Conservation (phyloP, 495 filamentous ascomycete species). For the Daldinia loculata region DNA sequence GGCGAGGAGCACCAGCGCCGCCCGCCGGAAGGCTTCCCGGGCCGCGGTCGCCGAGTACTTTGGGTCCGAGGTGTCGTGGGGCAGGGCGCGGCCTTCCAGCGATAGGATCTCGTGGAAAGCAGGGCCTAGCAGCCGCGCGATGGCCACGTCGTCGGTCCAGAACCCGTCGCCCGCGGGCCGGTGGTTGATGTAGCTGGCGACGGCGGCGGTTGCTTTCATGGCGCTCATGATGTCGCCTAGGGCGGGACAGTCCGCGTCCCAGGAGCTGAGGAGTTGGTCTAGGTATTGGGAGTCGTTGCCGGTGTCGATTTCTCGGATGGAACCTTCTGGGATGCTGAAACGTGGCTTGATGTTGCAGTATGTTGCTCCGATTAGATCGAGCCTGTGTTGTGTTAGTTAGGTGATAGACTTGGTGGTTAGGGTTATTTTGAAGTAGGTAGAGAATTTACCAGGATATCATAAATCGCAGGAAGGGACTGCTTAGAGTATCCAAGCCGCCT, state of each 20-base stretch:
- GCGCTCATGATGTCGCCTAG: conserved; percentile 40
- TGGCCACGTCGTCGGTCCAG: conserved; percentile 37
- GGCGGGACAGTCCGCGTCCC: conserved; percentile 35
- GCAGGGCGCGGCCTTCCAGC: conserved; percentile 36
- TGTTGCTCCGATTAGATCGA: conserved; percentile 38
- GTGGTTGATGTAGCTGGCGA: conserved; percentile 40
- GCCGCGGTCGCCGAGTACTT: conserved; percentile 36
- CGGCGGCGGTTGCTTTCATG: conserved; percentile 36
- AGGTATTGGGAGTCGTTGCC: conserved; percentile 27
- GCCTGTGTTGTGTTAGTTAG: conserved; percentile 15
- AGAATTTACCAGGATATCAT: conserved; percentile 38
- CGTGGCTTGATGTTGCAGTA: conserved; percentile 36
- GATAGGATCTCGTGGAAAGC: conserved; percentile 37
- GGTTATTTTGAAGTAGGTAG: no score
- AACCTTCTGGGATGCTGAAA: conserved; percentile 28
- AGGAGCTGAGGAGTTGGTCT: conserved; percentile 23
- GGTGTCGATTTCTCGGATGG: conserved; percentile 28
- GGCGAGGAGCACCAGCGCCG: conserved; percentile 39
- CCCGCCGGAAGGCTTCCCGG: conserved; percentile 39
- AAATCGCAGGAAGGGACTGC: conserved; percentile 33
- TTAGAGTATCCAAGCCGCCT: conserved; percentile 35
- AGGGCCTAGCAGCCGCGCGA: conserved; percentile 33
- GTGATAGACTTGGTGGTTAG: not conserved
- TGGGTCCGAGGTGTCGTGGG: conserved; percentile 21
- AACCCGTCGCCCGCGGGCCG: conserved; percentile 12